phyloP scores from a whole-genome alignment of 352 stramenopile species.

The Pythium graminicola region DNA sequence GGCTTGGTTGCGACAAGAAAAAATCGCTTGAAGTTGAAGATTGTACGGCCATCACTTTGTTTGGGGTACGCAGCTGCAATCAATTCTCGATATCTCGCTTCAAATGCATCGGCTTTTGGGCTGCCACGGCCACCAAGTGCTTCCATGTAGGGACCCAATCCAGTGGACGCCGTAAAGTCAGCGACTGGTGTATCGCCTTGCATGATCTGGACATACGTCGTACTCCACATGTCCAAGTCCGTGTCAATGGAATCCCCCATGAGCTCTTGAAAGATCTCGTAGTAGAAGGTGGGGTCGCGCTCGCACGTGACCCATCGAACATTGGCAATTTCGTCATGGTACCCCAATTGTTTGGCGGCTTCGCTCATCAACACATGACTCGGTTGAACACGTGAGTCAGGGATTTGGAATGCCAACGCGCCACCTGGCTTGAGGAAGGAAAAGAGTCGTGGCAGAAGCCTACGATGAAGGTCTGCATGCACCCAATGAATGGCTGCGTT shows the following conservation, averaged over 20 bases:
- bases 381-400: constrained; percentile 48
- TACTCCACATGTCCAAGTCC: constrained; percentile 57
- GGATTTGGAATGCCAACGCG: constrained; percentile 65
- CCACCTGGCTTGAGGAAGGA: constrained; percentile 62
- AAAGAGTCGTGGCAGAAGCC: constrained; percentile 43
- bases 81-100: constrained; percentile 51
- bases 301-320: constrained; percentile 72
- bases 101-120: constrained; percentile 27
- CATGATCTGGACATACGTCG: constrained; percentile 56
- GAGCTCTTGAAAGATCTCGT: constrained; percentile 44
- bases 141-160: constrained; percentile 52
- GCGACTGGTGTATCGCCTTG: constrained; percentile 49
- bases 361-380: constrained; percentile 59
- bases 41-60: constrained; percentile 43
- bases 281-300: constrained; percentile 57
- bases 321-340: constrained; percentile 29
- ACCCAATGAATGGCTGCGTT: constrained; percentile 74
- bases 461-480: constrained; percentile 35
- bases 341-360: constrained; percentile 35
- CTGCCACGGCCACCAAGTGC: constrained; percentile 31
- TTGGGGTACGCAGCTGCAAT: constrained; percentile 50
- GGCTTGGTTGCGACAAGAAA: constrained; percentile 50
- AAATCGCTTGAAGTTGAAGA: constrained; percentile 69
- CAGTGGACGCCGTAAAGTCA: constrained; percentile 61
- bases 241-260: constrained; percentile 1